These are phyloP conservation scores for Annulohypoxylon nitens DNA, from an alignment of 495 filamentous ascomycete species.

Conservation along the genomic window DNA sequence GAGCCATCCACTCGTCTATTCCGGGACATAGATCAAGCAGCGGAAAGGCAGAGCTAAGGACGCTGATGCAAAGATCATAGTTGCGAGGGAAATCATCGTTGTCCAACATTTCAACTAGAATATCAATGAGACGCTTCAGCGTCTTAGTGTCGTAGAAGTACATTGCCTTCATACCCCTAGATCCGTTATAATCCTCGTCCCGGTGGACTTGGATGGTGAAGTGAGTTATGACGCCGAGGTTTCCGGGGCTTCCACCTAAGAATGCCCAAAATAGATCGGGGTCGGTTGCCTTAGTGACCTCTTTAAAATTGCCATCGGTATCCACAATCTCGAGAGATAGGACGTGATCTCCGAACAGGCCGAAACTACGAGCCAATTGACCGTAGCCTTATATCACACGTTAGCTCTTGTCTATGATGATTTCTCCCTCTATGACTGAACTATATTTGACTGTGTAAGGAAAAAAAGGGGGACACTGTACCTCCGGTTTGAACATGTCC, in stretches of 20 bases:
- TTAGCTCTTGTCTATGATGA: constrained; percentile 1
- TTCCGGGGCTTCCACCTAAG: constrained; percentile 60
- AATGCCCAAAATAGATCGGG: constrained; percentile 59
- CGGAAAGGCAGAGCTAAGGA: constrained; percentile 54
- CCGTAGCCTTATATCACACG: constrained; percentile 50
- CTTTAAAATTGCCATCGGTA: constrained; percentile 53
- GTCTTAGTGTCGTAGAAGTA: constrained; percentile 52
- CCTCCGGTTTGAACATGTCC: constrained; percentile 60
- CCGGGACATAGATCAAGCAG: constrained; percentile 51
- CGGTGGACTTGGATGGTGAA: constrained; percentile 56
- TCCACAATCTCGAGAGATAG: constrained; percentile 55
- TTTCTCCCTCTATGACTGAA: neutral
- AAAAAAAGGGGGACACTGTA: constrained; percentile 14
- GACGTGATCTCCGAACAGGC: constrained; percentile 59
- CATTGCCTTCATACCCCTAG: constrained; percentile 52
- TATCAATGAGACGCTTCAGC: constrained; percentile 51
- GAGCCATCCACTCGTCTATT: constrained; percentile 50
- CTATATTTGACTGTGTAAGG: neutral
- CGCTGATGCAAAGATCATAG: constrained; percentile 59
- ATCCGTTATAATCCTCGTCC: constrained; percentile 55
- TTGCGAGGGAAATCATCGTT: constrained; percentile 56
- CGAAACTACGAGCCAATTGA: constrained; percentile 57
- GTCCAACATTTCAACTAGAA: constrained; percentile 58
- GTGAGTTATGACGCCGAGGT: constrained; percentile 59
- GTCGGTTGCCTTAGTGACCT: constrained; percentile 53